A percentile compares a stretch with the other conserved stretches of the same genome.
Conservation (phyloP, 805 yeast species). For the Metschnikowia dekortorum region DNA sequence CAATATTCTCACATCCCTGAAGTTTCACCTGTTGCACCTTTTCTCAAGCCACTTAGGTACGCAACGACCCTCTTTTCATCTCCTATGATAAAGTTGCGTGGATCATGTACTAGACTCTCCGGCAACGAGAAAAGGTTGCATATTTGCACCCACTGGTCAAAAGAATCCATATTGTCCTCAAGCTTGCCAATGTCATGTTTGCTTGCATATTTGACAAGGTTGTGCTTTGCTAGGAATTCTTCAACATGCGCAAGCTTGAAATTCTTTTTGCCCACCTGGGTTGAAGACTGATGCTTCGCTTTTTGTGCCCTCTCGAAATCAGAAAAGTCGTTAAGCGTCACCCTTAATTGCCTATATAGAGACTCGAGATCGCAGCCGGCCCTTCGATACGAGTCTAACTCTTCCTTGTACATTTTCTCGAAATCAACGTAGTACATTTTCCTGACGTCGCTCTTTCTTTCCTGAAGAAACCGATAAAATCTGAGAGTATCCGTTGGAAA, state of each 20-base stretch:
- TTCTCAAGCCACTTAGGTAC: conserved; percentile 16
- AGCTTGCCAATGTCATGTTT: not conserved
- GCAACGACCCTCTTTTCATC: conserved; percentile 34
- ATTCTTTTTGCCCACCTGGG: conserved; percentile 17
- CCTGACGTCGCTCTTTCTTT: conserved; percentile 26
- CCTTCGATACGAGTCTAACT: conserved; percentile 4
- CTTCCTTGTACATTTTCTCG: conserved; percentile 14
- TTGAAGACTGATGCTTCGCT: conserved; percentile 8
- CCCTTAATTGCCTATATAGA: conserved; percentile 25
- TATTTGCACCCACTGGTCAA: conserved; percentile 28
- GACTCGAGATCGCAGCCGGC: conserved; percentile 16
- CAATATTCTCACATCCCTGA: no score
- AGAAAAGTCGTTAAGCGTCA: conserved; percentile 26
- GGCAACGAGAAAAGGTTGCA: conserved; percentile 22
- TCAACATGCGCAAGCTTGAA: conserved; percentile 27
- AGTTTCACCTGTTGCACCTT: no score
- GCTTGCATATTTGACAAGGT: not conserved
- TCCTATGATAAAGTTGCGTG: conserved; percentile 36
- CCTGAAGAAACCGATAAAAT: conserved; percentile 25
- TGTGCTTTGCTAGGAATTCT: conserved; percentile 14
- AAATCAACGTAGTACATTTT: conserved; percentile 26
- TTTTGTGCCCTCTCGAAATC: conserved; percentile 24
- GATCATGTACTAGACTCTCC: conserved; percentile 20
- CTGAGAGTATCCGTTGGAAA: conserved; percentile 23
- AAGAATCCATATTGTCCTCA: conserved; percentile 6